Evolutionary conservation across 805 yeast genomes (phyloP).

Genomic region (Maudiozyma barnettii): DNA sequence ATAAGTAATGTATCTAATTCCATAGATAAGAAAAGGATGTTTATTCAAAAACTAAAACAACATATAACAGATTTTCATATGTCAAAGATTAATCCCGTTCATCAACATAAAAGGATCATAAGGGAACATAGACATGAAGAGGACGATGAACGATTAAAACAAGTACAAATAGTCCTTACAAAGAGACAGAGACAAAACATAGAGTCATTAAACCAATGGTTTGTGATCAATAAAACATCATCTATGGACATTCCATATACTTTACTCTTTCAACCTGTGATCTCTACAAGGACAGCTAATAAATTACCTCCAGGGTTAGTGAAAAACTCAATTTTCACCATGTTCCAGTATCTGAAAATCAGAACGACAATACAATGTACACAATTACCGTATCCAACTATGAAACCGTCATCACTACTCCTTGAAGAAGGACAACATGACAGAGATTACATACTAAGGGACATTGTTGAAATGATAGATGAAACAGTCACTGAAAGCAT

Average conservation of each 20-base stretch:
- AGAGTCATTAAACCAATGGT: conserved; percentile 14
- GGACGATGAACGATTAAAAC: not conserved
- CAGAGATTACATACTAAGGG: not conserved
- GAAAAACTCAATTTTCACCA: conserved; percentile 14
- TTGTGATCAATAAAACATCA: conserved; percentile 13
- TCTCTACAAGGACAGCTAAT: conserved; percentile 17
- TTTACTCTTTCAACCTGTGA: conserved; percentile 19
- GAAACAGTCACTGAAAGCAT: conserved; percentile 2
- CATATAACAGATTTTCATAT: not conserved
- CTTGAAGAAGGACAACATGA: not conserved
- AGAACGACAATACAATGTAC: conserved; percentile 10
- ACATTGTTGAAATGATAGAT: not conserved
- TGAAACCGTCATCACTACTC: not conserved
- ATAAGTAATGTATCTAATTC: not conserved
- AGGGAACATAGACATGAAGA: too few species aligned
- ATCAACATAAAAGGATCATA: too few species aligned
- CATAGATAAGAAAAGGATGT: not conserved
- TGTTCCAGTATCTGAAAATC: conserved; percentile 14
- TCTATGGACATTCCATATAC: conserved; percentile 19
- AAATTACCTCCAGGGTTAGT: conserved; percentile 15
- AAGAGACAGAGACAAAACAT: conserved; percentile 9
- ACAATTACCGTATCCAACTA: conserved; percentile 9
- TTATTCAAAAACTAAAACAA: not conserved
- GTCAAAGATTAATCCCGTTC: too few species aligned
- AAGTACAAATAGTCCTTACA: conserved; percentile 1